These are phyloP conservation scores for Leishmania lainsoni DNA, from an alignment of 208 protist genomes.

Conservation along the genomic window DNA sequence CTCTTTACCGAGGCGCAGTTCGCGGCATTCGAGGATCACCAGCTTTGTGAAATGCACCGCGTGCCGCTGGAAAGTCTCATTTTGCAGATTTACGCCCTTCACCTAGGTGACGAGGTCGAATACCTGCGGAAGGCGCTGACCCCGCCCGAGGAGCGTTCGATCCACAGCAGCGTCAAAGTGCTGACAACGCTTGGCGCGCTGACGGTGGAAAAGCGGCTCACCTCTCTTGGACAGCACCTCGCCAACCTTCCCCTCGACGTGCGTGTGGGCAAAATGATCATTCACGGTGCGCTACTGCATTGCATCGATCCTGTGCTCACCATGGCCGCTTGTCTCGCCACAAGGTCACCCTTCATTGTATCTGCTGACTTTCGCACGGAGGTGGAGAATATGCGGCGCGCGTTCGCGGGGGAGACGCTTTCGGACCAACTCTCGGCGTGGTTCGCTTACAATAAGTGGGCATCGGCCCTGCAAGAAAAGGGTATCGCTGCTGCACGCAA, in stretches of 20 bases:
- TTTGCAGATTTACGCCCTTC: conserved; percentile 93
- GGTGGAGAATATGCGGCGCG: conserved; percentile 78
- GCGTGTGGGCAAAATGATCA: conserved; percentile 94
- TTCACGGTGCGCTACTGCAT: conserved; percentile 94
- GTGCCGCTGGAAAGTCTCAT: conserved; percentile 95
- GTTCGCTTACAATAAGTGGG: conserved; percentile 90
- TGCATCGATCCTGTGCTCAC: conserved; percentile 97
- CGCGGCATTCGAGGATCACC: conserved; percentile 84
- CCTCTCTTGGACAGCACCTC: conserved; percentile 90
- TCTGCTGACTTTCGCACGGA: conserved; percentile 90
- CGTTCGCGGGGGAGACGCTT: conserved; percentile 68
- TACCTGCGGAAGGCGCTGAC: conserved; percentile 89
- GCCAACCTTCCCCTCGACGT: conserved; percentile 93
- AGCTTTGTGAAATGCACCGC: conserved; percentile 96
- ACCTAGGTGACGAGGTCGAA: conserved; percentile 87
- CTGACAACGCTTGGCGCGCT: conserved; percentile 88
- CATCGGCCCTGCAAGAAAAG: conserved; percentile 42
- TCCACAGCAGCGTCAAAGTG: conserved; percentile 85
- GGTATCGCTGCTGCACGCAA: conserved; percentile 56
- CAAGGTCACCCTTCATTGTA: conserved; percentile 91
- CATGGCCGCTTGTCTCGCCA: conserved; percentile 92
- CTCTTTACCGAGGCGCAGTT: conserved; percentile 92
- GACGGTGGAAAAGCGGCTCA: conserved; percentile 82
- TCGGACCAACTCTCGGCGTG: conserved; percentile 91
- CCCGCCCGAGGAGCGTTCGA: conserved; percentile 79